Base-by-base conservation (phyloP, 139 green algal genomes). In the Pleodorina starrii region DNA sequence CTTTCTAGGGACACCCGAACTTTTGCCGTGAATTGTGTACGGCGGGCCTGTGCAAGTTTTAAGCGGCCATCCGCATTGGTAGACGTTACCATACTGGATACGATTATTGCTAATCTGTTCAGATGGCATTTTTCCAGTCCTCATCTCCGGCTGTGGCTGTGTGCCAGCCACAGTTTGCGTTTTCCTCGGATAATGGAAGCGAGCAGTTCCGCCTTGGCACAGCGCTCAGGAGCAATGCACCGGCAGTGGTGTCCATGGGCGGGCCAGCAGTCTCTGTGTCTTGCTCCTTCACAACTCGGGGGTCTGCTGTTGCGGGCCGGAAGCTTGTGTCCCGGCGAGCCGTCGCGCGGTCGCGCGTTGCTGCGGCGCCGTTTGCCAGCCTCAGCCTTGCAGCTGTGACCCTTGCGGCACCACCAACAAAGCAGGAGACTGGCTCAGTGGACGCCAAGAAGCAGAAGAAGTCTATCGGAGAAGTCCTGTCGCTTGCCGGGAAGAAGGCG, bases 401-500 rank as follows among this genome's bases (percentile, higher is more conserved):
- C 1, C 16, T 86, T 7, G 32, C 74, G 1, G 2, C 88, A 14
- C 72, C 68, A 21, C 59, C 68, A 21, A 0, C 74, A 2, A 44
- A 80, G 60, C n/a, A 68, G 57, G 32, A 36, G 5, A 25, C 59
- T 1, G 29, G 42, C 2, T 25, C 29, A 0, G 79, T 25, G 1
- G 79, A 19, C 1, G 21, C 48, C 25, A 89, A 90, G 71, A 92
- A 92, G 21, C 38, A 43, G 1, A 93, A 94, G 85, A 92, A 92
- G 85, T 76, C 60, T 5, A 12, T 90, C 9, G 48, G 36, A 17
- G 88, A 92, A 60, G 74, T 92, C 36, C 0, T 92, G 0, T 66
- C 81, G 0, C 19, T 76, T 69, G 89, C 89, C 2, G 57, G 74
- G 51, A 76, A 95, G 46, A 87, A 91, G n/a, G 97, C 97, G 0